Base-by-base conservation (phyloP, 1,284 basidiomycete species). In the Ganoderma boninense region DNA sequence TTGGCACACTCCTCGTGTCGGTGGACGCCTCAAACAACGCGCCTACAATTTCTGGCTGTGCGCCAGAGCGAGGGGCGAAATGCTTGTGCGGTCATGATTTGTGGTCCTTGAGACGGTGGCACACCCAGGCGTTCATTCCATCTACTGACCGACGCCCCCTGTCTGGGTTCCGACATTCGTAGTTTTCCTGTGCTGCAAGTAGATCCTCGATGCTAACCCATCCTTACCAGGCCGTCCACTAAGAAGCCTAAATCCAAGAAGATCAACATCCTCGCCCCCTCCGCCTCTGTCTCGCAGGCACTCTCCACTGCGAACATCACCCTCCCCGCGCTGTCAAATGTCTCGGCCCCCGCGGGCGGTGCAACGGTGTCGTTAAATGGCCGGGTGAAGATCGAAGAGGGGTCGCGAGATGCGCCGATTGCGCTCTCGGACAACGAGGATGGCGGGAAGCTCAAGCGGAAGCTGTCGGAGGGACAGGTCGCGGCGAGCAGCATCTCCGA, bases 241-340 rank as follows among this genome's bases (percentile, higher is more conserved):
- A 91, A 90, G 83, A 93, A 92, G 76, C 89, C 90, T 0, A 91
- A 90, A 79, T 90, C 90, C 13, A 89, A 87, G 79, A 90, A 89
- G 75, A 71, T 80, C 69, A 80, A 78, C 72, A 78, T 80, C 64
- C 76, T 81, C 38, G 76, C 80, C 20, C 77, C 79, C 42, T 72
- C 77, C 43, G 72, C 76, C 56, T 75, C 80, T 54, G 69, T 80
- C 74, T 62, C 82, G 67, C 65, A 80, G 62, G 75, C 82, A 61
- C 74, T 83, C 63, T 78, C 79, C 49, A 76, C 73, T 66, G 77
- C 77, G 63, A 72, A 74, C 62, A 77, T 77, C 68, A 79, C 78
- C 38, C 66, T 77, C 62, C 69, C 75, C 63, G 68, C 73, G 65
- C 35, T 75, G 52, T 71, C 75, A 20, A 69, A 75, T 29, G 68